phyloP scores from a whole-genome alignment of 768 basidiomycete genomes.

The Galerina marginata region DNA sequence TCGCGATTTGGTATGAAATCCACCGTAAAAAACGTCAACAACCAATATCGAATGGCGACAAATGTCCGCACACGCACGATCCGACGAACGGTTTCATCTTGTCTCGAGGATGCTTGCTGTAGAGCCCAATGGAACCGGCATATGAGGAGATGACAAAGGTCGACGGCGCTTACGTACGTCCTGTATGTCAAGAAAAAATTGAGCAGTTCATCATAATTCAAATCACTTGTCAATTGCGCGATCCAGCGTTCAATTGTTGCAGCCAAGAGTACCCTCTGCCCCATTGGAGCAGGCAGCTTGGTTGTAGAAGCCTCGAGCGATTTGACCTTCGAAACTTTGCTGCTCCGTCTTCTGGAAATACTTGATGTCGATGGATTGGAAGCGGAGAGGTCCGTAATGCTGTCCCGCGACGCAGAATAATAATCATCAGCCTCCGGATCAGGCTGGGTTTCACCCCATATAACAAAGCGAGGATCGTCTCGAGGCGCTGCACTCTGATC shows the following conservation, averaged over 20 bases:
- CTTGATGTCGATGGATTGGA: conserved; percentile 35
- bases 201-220: conserved; percentile 86
- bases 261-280: conserved; percentile 70
- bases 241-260: conserved; percentile 95
- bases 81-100: conserved; percentile 74
- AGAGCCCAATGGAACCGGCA: conserved; percentile 92
- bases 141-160: conserved; percentile 82
- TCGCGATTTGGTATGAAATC: conserved; percentile 87
- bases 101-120: conserved; percentile 47
- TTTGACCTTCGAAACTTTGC: conserved; percentile 38
- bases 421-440: conserved; percentile 39
- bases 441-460: conserved; percentile 74
- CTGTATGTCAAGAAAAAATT: conserved; percentile 94
- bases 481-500: conserved; percentile 76
- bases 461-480: conserved; percentile 89
- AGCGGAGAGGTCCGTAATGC: conserved; percentile 33
- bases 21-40: conserved; percentile 87
- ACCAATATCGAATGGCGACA: conserved; percentile 89
- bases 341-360: conserved; percentile 40
- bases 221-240: conserved; percentile 84
- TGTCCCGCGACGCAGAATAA: conserved; percentile 38
- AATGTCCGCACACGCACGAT: conserved; percentile 90
- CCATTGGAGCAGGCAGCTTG: conserved; percentile 23
- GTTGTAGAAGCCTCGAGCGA: conserved; percentile 32
- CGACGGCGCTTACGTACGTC: conserved; percentile 78